Conservation (phyloP, 2,329 filamentous ascomycete species). For the Xylogone sp. region DNA sequence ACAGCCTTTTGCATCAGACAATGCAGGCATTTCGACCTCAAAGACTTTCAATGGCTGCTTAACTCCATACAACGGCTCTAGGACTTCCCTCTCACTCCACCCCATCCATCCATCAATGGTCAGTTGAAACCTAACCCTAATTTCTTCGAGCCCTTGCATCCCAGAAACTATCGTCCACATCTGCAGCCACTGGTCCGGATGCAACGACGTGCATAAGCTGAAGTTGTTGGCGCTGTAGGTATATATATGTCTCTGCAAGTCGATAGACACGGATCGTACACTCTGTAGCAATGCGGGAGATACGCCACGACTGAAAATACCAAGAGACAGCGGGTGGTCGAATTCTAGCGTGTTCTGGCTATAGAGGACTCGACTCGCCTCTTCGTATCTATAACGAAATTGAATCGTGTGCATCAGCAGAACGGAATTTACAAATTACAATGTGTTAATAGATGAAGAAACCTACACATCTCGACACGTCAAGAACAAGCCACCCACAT, state of each 20-base stretch:
- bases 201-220: constrained; percentile 4
- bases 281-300: constrained; percentile 2
- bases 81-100: constrained; percentile 6
- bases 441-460: not conserved
- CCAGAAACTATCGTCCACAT: constrained; percentile 6
- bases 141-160: constrained; percentile 8
- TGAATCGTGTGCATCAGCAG: no score
- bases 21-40: constrained; percentile 3
- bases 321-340: constrained; percentile 5
- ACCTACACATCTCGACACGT: constrained; percentile 7
- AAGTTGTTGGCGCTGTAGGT: not conserved
- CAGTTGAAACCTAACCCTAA: constrained; percentile 7
- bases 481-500: constrained; percentile 2
- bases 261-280: constrained; percentile 4
- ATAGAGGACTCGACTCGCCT: constrained; percentile 6
- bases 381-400: constrained; percentile 3
- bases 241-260: constrained; percentile 3
- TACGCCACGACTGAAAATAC: constrained; percentile 2
- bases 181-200: constrained; percentile 4
- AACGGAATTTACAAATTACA: no score
- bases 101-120: constrained; percentile 5
- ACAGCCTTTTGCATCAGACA: not conserved
- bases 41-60: constrained; percentile 6
- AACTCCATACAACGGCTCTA: constrained; percentile 5
- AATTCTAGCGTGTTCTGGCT: constrained; percentile 7